Conservation (phyloP, 768 basidiomycete species). For the Astraeus odoratus region DNA sequence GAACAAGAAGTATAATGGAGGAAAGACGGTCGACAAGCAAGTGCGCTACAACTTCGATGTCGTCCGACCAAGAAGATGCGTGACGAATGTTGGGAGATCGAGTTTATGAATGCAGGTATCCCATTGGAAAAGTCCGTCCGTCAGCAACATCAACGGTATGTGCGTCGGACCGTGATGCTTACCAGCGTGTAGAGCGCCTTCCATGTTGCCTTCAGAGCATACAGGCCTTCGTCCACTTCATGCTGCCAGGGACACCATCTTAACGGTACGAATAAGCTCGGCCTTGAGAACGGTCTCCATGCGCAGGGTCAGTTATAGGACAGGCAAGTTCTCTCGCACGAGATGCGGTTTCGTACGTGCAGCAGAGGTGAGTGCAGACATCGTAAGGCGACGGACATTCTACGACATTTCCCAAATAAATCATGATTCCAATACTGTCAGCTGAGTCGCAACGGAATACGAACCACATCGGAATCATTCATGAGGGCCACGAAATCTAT, state of each 20-base stretch:
- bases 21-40: slow-evolving; percentile 92
- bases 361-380: slow-evolving; percentile 90
- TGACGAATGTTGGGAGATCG: slow-evolving; percentile 81
- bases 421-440: background rate
- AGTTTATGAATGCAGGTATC: slow-evolving; percentile 88
- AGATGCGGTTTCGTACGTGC: slow-evolving; percentile 93
- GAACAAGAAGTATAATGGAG: slow-evolving; percentile 46
- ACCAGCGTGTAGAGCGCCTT: slow-evolving; percentile 96
- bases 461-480: slow-evolving; percentile 80
- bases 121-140: slow-evolving; percentile 40
- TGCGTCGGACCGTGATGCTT: slow-evolving; percentile 15
- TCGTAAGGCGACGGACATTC: slow-evolving; percentile 85
- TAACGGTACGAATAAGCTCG: slow-evolving; percentile 79
- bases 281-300: slow-evolving; percentile 76
- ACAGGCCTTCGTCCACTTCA: slow-evolving; percentile 94
- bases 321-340: slow-evolving; percentile 72
- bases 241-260: slow-evolving; percentile 98
- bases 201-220: slow-evolving; percentile 93
- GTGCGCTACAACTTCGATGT: slow-evolving; percentile 94
- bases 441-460: slow-evolving; percentile 20
- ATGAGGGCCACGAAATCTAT: slow-evolving; percentile 90
- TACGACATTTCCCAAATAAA: slow-evolving; percentile 24
- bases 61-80: slow-evolving; percentile 79
- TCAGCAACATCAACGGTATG: background rate
- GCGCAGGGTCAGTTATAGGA: slow-evolving; percentile 78